A percentile compares a stretch with the other conserved stretches of the same genome.
These are phyloP conservation scores for Saccharum officinarum DNA, from an alignment of 176 grass and related monocot species.

Conservation along the genomic window DNA sequence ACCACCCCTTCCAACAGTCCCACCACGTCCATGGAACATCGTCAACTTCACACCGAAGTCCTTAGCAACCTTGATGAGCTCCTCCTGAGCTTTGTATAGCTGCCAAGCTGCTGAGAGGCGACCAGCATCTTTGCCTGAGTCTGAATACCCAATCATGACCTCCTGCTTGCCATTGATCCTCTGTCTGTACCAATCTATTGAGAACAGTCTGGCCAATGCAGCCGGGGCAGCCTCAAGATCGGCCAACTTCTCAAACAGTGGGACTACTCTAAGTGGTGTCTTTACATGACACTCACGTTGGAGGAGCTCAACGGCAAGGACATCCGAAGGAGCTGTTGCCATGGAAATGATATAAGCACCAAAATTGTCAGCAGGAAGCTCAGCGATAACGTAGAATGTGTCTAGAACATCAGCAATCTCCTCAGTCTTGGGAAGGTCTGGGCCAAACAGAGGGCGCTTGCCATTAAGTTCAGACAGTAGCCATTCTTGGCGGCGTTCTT, in stretches of 20 bases:
- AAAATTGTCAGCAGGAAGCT: constrained; percentile 76
- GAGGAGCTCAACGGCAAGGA: constrained; percentile 75
- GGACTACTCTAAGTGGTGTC: constrained; percentile 72
- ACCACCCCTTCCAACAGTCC: constrained; percentile 84
- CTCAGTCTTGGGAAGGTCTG: constrained; percentile 70
- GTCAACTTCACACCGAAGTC: constrained; percentile 77
- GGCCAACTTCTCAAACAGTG: constrained; percentile 75
- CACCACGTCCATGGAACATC: constrained; percentile 84
- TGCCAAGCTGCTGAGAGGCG: constrained; percentile 84
- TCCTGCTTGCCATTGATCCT: constrained; percentile 78
- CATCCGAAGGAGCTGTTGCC: constrained; percentile 78
- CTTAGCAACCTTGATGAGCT: constrained; percentile 75
- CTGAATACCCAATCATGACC: constrained; percentile 92
- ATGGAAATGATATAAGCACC: constrained; percentile 84
- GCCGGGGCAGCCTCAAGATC: constrained; percentile 75
- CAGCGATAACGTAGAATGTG: constrained; percentile 67
- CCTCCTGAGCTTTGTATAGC: constrained; percentile 83
- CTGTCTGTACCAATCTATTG: constrained; percentile 64
- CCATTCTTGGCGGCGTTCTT: constrained; percentile 73
- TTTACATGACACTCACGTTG: constrained; percentile 77
- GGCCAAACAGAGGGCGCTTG: constrained; percentile 69
- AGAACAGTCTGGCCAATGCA: constrained; percentile 67
- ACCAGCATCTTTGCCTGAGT: constrained; percentile 81
- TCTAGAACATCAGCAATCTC: constrained; percentile 75
- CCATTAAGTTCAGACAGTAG: constrained; percentile 75